Percentiles rank a stretch among this genome's conserved stretches.
Conservation (phyloP, 1,139 yeast genomes). For the Hyphopichia pseudoburtonii region DNA sequence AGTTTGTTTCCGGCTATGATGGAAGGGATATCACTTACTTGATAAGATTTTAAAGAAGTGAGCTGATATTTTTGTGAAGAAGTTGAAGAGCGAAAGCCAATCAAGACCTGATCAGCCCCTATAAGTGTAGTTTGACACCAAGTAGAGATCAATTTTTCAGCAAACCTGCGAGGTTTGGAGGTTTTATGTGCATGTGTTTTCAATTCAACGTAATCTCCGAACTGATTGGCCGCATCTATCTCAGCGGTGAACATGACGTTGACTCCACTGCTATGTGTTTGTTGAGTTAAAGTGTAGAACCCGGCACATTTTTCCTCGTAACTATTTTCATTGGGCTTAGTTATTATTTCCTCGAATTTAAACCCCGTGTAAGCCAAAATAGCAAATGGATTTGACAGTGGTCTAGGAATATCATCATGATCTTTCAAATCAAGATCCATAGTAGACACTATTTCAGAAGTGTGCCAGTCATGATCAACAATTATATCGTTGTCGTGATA, state of each 20-base stretch:
- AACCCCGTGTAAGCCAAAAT: constrained; percentile 1
- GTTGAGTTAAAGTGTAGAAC: neutral
- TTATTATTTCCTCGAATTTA: neutral
- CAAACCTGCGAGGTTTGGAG: neutral
- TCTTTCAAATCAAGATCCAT: neutral
- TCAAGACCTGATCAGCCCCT: neutral
- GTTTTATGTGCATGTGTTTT: constrained; percentile 1
- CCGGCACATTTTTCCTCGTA: neutral
- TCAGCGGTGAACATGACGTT: constrained; percentile 1
- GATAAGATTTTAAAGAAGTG: neutral
- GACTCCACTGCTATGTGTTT: neutral
- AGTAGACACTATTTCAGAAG: neutral
- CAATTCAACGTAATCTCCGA: constrained; percentile 2
- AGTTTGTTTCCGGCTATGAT: neutral
- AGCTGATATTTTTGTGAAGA: constrained; percentile 1
- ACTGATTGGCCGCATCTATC: neutral
- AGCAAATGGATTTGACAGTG: neutral
- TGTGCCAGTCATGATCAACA: neutral
- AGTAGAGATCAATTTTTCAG: neutral
- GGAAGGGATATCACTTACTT: neutral
- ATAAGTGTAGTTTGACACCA: constrained; percentile 2
- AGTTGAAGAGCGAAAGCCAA: constrained; percentile 2
- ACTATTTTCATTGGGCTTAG: neutral
- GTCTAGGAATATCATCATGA: no score
- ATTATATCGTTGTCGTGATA: neutral